Evolutionary conservation across 768 basidiomycete species (phyloP).

Genomic region (Lyophyllum shimeji): DNA sequence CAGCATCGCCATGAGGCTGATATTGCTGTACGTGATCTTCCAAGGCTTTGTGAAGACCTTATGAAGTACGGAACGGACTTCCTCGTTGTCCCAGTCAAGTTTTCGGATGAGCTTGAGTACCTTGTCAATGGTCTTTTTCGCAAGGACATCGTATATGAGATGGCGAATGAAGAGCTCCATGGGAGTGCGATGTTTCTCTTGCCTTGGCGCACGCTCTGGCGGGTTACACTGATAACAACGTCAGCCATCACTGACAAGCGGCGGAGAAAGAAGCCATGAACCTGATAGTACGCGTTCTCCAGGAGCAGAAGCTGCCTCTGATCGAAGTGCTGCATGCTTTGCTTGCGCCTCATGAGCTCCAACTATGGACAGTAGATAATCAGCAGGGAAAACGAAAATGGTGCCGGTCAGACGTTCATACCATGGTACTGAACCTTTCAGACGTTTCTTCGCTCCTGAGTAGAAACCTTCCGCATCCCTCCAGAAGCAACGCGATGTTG

Average conservation of each 20-base stretch:
- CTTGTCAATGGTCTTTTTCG: slow-evolving; percentile 94
- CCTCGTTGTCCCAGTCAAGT: slow-evolving; percentile 88
- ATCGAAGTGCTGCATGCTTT: slow-evolving; percentile 90
- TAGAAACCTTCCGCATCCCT: slow-evolving; percentile 92
- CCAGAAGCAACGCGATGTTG: slow-evolving; percentile 86
- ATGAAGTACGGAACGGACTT: slow-evolving; percentile 63
- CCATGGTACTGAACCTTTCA: slow-evolving; percentile 88
- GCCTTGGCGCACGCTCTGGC: slow-evolving; percentile 84
- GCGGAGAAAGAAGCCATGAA: slow-evolving; percentile 24
- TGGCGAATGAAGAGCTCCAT: slow-evolving; percentile 96
- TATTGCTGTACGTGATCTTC: slow-evolving; percentile 93
- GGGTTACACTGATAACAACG: slow-evolving; percentile 78
- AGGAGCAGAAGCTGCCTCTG: slow-evolving; percentile 85
- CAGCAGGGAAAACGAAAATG: neutral
- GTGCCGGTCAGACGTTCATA: slow-evolving; percentile 26
- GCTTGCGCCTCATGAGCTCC: slow-evolving; percentile 93
- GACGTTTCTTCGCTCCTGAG: slow-evolving; percentile 85
- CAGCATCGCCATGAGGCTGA: slow-evolving; percentile 89
- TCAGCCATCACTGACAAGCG: neutral
- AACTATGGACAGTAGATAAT: slow-evolving; percentile 40
- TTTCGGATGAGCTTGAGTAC: slow-evolving; percentile 91
- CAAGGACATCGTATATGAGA: slow-evolving; percentile 89
- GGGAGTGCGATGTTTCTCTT: slow-evolving; percentile 81
- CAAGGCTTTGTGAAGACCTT: slow-evolving; percentile 97
- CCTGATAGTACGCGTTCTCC: slow-evolving; percentile 99